Evolutionary conservation across 2,329 filamentous ascomycete genomes (phyloP).

Genomic region (Penicillium sp.): DNA sequence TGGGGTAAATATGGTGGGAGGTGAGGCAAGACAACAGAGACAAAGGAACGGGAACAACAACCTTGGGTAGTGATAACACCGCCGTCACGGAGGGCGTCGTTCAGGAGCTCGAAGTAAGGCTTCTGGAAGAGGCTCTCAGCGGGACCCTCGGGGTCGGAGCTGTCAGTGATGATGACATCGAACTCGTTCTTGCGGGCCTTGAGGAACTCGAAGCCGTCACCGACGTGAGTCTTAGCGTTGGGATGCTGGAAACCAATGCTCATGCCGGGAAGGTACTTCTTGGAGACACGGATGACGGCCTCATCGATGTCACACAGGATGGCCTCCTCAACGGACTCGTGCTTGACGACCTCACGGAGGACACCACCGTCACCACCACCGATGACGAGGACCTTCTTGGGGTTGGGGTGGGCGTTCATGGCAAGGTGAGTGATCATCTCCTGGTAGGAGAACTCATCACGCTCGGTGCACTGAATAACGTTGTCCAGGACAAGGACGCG

Average conservation of each 20-base stretch:
- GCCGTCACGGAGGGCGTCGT: constrained; percentile 85
- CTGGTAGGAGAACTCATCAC: constrained; percentile 99
- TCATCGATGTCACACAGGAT: constrained; percentile 98
- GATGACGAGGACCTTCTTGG: constrained; percentile 97
- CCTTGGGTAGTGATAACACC: constrained; percentile 99
- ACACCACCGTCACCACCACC: constrained; percentile 97
- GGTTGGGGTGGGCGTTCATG: constrained; percentile 97
- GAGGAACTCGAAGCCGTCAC: constrained; percentile 98
- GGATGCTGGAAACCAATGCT: constrained; percentile 89
- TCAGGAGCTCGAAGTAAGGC: constrained; percentile 94
- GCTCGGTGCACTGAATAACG: constrained; percentile 97
- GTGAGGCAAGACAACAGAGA: constrained; percentile 5
- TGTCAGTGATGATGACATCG: constrained; percentile 99
- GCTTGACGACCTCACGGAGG: constrained; percentile 98
- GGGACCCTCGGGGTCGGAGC: constrained; percentile 93
- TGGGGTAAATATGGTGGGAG: background rate
- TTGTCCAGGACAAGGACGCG: constrained; percentile 97
- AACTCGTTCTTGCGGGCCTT: constrained; percentile 95
- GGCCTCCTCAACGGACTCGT: constrained; percentile 93
- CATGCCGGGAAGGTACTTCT: constrained; percentile 97
- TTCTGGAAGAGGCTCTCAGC: constrained; percentile 98
- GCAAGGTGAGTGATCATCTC: constrained; percentile 99
- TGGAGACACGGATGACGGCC: constrained; percentile 97
- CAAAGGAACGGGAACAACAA: constrained; percentile 83
- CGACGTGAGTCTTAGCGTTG: constrained; percentile 88